A percentile compares a stretch with the other conserved stretches of the same genome.
Conservation (phyloP, 768 basidiomycete genomes). For the Grammothele lineata region DNA sequence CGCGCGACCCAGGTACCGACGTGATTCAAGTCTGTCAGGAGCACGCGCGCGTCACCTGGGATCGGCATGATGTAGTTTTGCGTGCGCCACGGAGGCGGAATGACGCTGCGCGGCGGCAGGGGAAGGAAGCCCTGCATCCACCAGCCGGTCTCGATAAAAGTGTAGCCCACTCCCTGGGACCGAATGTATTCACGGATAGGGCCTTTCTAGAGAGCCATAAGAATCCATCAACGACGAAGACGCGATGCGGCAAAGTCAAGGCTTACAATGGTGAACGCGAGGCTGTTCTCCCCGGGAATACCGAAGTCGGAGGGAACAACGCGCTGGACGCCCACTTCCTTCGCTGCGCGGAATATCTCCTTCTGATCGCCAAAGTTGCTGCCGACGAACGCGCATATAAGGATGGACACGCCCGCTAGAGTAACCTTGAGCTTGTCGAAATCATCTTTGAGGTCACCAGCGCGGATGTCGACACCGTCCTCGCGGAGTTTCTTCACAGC, state of each 20-base stretch:
- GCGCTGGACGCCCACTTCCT: constrained; percentile 15
- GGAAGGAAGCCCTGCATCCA: not conserved
- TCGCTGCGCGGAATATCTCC: constrained; percentile 15
- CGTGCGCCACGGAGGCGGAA: not conserved
- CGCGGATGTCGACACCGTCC: not conserved
- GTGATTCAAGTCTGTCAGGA: constrained; percentile 21
- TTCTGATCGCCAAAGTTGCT: not conserved
- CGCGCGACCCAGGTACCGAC: constrained; percentile 25
- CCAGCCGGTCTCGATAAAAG: constrained; percentile 26
- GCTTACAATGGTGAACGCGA: too few relatives aligned
- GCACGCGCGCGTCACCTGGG: constrained; percentile 14
- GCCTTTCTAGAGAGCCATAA: constrained; percentile 23
- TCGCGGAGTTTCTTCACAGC: too few relatives aligned
- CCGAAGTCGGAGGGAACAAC: not conserved
- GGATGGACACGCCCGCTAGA: not conserved
- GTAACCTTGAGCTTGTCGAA: not conserved
- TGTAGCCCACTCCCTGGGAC: constrained; percentile 21
- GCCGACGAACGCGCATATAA: not conserved
- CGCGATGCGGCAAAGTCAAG: too few relatives aligned
- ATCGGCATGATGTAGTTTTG: constrained; percentile 1
- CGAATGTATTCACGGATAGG: constrained; percentile 23
- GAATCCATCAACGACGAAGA: too few relatives aligned
- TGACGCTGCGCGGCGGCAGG: not conserved
- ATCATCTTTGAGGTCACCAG: not conserved
- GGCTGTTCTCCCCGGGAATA: constrained; percentile 7